A percentile compares a stretch with the other conserved stretches of the same genome.
Conservation (phyloP, 768 basidiomycete species). For the Boletus subcaerulescens region DNA sequence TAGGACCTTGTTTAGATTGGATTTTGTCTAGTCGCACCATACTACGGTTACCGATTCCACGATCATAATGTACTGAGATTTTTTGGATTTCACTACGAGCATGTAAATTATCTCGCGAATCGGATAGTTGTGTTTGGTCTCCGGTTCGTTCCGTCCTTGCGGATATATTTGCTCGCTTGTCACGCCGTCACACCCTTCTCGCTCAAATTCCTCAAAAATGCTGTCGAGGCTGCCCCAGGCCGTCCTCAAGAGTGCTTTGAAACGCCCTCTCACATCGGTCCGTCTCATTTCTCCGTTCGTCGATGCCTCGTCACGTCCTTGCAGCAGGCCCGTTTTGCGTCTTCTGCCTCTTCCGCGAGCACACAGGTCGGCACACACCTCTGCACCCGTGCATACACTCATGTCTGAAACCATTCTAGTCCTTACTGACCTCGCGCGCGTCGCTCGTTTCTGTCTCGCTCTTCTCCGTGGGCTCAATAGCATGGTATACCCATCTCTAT, state of each 20-base stretch:
- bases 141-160: slow-evolving; percentile 55
- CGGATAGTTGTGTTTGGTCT: slow-evolving; percentile 27
- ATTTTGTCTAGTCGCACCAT: slow-evolving; percentile 10
- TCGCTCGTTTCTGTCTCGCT: slow-evolving; percentile 74
- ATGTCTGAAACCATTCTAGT: slow-evolving; percentile 37
- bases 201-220: slow-evolving; percentile 64
- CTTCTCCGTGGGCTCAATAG: slow-evolving; percentile 83
- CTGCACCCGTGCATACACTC: neutral
- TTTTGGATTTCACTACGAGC: slow-evolving; percentile 4
- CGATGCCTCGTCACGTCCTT: slow-evolving; percentile 7
- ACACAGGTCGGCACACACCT: slow-evolving; percentile 55
- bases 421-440: slow-evolving; percentile 65
- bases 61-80: slow-evolving; percentile 19
- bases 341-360: slow-evolving; percentile 55
- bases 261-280: slow-evolving; percentile 51
- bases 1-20: slow-evolving; percentile 16
- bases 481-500: slow-evolving; percentile 96
- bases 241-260: slow-evolving; percentile 56
- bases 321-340: slow-evolving; percentile 59
- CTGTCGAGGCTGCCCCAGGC: slow-evolving; percentile 77
- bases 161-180: slow-evolving; percentile 39
- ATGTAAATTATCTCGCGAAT: slow-evolving; percentile 30
- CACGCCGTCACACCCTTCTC: slow-evolving; percentile 38
- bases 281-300: slow-evolving; percentile 14
- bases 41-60: slow-evolving; percentile 13